These are phyloP conservation scores for Diaporthe helianthi DNA, from an alignment of 2,329 filamentous ascomycete species.

Conservation along the genomic window DNA sequence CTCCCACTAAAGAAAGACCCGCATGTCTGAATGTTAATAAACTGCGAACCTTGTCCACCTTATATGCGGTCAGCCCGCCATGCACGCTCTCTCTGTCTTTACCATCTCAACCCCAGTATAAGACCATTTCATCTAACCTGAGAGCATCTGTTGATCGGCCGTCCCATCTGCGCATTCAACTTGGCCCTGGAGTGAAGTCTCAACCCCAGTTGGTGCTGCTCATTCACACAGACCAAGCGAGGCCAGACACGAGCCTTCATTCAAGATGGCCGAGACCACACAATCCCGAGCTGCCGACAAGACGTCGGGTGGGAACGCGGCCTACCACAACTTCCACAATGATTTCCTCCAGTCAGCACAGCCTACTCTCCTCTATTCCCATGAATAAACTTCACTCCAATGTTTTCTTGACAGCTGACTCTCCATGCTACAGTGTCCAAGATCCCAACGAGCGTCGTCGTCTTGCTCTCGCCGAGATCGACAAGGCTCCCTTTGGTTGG, in stretches of 20 bases:
- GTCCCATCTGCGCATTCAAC: not conserved
- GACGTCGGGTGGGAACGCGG: conserved; percentile 71
- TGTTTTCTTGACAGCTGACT: not conserved
- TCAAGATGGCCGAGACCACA: conserved; percentile 36
- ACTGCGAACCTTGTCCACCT: conserved; percentile 22
- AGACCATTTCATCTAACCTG: not conserved
- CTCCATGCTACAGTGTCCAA: conserved; percentile 47
- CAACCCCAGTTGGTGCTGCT: not conserved
- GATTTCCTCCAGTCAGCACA: conserved; percentile 61
- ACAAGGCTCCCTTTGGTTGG: conserved; percentile 84
- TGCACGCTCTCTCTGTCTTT: not conserved
- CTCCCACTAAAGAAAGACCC: not conserved
- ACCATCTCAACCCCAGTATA: not conserved
- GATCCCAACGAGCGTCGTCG: conserved; percentile 82
- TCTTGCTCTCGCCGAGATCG: conserved; percentile 80
- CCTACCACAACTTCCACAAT: conserved; percentile 81
- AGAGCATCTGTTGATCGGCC: not conserved
- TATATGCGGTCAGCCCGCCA: conserved; percentile 3
- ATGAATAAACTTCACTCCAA: not conserved
- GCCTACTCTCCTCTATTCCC: not conserved
- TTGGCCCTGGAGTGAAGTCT: not conserved
- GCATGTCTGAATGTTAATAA: conserved; percentile 29
- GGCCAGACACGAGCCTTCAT: not conserved
- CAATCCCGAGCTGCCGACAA: conserved; percentile 42
- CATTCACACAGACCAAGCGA: not conserved